A percentile compares a stretch with the other conserved stretches of the same genome.
phyloP scores from a whole-genome alignment of 805 yeast species.

The Teunomyces barrocoloradensis region DNA sequence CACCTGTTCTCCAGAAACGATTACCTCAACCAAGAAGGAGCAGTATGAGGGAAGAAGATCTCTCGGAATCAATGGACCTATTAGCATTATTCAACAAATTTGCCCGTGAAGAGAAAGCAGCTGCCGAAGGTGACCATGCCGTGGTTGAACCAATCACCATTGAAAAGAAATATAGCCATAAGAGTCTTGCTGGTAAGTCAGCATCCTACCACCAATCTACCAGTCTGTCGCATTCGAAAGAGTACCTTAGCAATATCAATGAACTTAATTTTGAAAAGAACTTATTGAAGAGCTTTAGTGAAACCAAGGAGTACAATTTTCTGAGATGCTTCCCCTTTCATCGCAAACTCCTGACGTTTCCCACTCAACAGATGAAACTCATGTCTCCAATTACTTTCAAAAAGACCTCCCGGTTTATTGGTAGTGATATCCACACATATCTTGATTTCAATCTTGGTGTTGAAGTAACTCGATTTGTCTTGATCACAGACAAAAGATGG shows the following conservation, averaged over 20 bases:
- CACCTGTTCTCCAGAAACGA: not conserved
- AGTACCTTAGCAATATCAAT: constrained; percentile 3
- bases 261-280: constrained; percentile 15
- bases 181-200: not conserved
- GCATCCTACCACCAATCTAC: not conserved
- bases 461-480: constrained; percentile 60
- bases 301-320: constrained; percentile 60
- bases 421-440: constrained; percentile 30
- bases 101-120: constrained; percentile 34
- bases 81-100: constrained; percentile 37
- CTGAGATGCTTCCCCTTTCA: constrained; percentile 82
- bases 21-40: not conserved
- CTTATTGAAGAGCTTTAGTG: constrained; percentile 22
- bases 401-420: constrained; percentile 25
- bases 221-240: constrained; percentile 1
- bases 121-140: not conserved
- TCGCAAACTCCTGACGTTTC: constrained; percentile 55
- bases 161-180: not conserved
- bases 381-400: constrained; percentile 21
- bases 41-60: not conserved
- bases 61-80: constrained; percentile 24
- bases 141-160: constrained; percentile 12
- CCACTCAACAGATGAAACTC: constrained; percentile 50
- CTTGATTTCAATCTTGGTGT: constrained; percentile 42
- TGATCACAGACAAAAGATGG: constrained; percentile 70